Base-by-base conservation (phyloP, 2,329 filamentous ascomycete genomes). In the Aspergillus sp. region DNA sequence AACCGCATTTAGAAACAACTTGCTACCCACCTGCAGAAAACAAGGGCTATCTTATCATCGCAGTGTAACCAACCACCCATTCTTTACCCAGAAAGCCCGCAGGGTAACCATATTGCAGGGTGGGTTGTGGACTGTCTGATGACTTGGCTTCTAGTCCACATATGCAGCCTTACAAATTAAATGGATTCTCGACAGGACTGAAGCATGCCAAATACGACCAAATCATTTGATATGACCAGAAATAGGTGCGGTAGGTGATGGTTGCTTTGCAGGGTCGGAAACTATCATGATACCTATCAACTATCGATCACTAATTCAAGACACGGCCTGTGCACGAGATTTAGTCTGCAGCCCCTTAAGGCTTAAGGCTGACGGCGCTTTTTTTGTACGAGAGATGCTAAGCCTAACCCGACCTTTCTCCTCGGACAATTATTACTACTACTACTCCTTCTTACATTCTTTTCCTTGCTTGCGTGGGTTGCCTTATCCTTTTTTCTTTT, bases 301-400 rank as follows among this genome's bases (percentile, higher is more conserved):
- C 25, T 47, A 44, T 55, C 39, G 39, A 55, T 41, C 23, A n/a
- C 53, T 44, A 47, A 32, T 32, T 55, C 42, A 25, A 47, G 36
- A 38, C 50, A 44, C 52, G 42, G 30, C 48, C 44, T 60, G 64
- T 60, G 62, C 62, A 58, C 58, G 54, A 60, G 61, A 58, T 63
- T 63, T 60, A 56, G 58, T 59, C 63, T 65, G 68, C 68, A 73
- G 72, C 73, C 72, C 66, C 63, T 70, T 70, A 75, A 66, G 72
- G 71, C 71, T 74, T 72, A 73, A 74, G 73, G 69, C 72, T 74
- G 71, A 73, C 67, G 67, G 65, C 57, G 61, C 62, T 65, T 57
- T 57, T 55, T 57, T 55, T 49, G 47, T 50, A 30, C 47, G 25
- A 50, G 32, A 44, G 25, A 50, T 49, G 53, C 55, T 54, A 44